Conservation (phyloP, 1,139 yeast genomes). For the Candida sojae region DNA sequence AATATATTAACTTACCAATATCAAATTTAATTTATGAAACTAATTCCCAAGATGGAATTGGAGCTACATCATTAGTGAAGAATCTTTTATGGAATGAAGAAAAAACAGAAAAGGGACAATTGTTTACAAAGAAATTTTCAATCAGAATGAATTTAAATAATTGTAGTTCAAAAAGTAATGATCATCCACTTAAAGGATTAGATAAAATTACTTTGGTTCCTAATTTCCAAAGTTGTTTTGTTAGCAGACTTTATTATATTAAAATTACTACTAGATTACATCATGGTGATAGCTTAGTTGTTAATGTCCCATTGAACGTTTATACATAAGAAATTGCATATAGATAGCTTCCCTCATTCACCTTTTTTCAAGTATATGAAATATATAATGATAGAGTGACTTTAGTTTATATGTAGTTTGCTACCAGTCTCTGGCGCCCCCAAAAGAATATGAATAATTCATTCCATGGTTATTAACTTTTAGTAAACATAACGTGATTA, state of each 20-base stretch:
- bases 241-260: slow-evolving; percentile 52
- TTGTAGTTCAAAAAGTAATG: slow-evolving; percentile 28
- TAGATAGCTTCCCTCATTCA: slow-evolving; percentile 9
- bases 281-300: slow-evolving; percentile 33
- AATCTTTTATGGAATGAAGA: slow-evolving; percentile 31
- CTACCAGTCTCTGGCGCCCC: too few relatives aligned
- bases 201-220: slow-evolving; percentile 51
- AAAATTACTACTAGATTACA: slow-evolving; percentile 32
- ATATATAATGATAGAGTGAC: background rate
- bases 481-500: too few relatives aligned
- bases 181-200: slow-evolving; percentile 24
- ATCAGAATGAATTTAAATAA: slow-evolving; percentile 26
- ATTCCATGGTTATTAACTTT: too few relatives aligned
- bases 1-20: slow-evolving; percentile 28
- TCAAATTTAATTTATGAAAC: slow-evolving; percentile 19
- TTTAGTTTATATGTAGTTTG: too few relatives aligned
- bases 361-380: background rate
- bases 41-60: slow-evolving; percentile 16
- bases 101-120: slow-evolving; percentile 17
- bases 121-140: slow-evolving; percentile 30
- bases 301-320: slow-evolving; percentile 39
- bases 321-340: slow-evolving; percentile 11
- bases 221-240: slow-evolving; percentile 56
- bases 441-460: too few relatives aligned
- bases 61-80: slow-evolving; percentile 21